Evolutionary conservation across 2,329 filamentous ascomycete genomes (phyloP).

Genomic region (Fusarium fujikuroi): DNA sequence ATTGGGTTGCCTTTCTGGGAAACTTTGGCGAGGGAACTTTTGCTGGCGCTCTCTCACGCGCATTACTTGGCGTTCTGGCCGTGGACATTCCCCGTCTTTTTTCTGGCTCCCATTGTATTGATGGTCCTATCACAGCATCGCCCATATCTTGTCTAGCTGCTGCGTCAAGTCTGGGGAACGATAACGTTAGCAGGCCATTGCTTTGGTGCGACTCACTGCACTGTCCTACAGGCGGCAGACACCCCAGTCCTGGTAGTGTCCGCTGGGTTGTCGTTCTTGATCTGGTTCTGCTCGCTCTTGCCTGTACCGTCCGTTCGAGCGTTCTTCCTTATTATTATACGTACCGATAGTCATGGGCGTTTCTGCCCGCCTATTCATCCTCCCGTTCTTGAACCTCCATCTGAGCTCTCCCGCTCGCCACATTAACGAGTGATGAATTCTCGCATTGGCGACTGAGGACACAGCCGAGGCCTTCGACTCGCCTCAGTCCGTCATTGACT

Average conservation of each 20-base stretch:
- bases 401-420: slow-evolving; percentile 48
- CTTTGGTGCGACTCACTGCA: slow-evolving; percentile 30
- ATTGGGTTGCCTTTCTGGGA: slow-evolving; percentile 51
- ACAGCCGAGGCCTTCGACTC: slow-evolving; percentile 53
- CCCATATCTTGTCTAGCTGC: slow-evolving; percentile 44
- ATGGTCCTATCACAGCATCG: slow-evolving; percentile 44
- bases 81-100: slow-evolving; percentile 37
- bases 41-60: slow-evolving; percentile 51
- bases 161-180: slow-evolving; percentile 49
- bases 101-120: slow-evolving; percentile 33
- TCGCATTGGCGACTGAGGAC: slow-evolving; percentile 50
- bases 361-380: slow-evolving; percentile 48
- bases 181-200: slow-evolving; percentile 47
- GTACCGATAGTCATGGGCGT: slow-evolving; percentile 52
- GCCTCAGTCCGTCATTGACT: slow-evolving; percentile 52
- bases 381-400: slow-evolving; percentile 48
- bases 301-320: slow-evolving; percentile 19
- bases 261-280: slow-evolving; percentile 15
- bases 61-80: slow-evolving; percentile 49
- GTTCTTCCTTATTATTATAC: slow-evolving; percentile 40
- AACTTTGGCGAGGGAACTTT: slow-evolving; percentile 55
- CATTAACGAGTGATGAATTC: slow-evolving; percentile 52
- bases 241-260: slow-evolving; percentile 29
- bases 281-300: slow-evolving; percentile 32
- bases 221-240: slow-evolving; percentile 32